Evolutionary conservation across 306 rosid species (phyloP).

Genomic region (Cajanus cajan): DNA sequence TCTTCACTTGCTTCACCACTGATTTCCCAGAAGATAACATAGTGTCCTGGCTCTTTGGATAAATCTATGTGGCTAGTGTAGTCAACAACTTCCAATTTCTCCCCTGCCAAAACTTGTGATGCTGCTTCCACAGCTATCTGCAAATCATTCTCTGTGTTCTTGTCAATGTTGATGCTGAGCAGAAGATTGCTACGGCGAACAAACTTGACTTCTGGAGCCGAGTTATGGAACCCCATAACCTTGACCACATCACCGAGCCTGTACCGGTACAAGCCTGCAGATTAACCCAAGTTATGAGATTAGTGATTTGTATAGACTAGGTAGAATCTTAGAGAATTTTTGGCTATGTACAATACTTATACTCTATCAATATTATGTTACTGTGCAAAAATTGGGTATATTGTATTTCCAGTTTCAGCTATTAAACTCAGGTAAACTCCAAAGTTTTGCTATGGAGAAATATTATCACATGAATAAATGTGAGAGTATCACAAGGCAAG

Average conservation of each 20-base stretch:
- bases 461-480: not conserved
- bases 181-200: conserved; percentile 64
- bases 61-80: conserved; percentile 67
- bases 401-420: not conserved
- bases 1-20: conserved; percentile 70
- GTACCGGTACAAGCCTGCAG: conserved; percentile 81
- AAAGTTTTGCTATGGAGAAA: not conserved
- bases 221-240: conserved; percentile 76
- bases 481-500: not conserved
- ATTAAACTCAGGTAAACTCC: not conserved
- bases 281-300: not conserved
- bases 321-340: not conserved
- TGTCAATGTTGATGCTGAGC: conserved; percentile 76
- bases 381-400: not conserved
- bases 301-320: not conserved
- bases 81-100: conserved; percentile 74
- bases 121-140: conserved; percentile 76
- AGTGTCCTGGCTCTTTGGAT: conserved; percentile 77
- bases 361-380: not conserved
- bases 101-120: conserved; percentile 50
- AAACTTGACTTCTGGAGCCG: conserved; percentile 75
- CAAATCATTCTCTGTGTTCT: conserved; percentile 81
- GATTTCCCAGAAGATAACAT: conserved; percentile 83
- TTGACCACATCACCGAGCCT: conserved; percentile 81
- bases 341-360: not conserved